Conservation (phyloP, 306 rosid species). For the Malus sieversii region DNA sequence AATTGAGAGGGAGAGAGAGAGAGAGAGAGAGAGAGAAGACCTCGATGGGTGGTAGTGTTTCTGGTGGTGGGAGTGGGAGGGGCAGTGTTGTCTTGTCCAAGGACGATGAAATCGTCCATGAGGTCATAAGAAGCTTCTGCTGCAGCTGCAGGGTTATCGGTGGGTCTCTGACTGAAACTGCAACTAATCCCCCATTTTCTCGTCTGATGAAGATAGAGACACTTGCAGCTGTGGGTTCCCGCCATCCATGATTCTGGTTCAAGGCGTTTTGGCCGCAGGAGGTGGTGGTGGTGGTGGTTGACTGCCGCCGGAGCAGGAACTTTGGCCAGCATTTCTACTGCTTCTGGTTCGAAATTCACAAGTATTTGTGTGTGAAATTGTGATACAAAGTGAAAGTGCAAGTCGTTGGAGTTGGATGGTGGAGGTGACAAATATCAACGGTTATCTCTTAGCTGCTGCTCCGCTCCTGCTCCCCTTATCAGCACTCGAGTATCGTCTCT, state of each 20-base stretch:
- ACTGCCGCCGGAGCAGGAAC: constrained; percentile 14
- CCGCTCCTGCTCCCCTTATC: background rate
- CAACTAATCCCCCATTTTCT: constrained; percentile 7
- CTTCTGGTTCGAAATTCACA: no score
- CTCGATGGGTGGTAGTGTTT: background rate
- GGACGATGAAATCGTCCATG: constrained; percentile 4
- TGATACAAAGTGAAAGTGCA: no score
- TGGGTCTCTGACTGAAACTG: background rate
- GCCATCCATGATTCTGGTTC: background rate
- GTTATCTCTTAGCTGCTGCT: background rate
- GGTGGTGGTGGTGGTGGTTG: constrained; percentile 12
- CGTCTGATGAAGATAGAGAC: background rate
- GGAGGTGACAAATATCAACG: background rate
- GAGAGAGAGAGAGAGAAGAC: background rate
- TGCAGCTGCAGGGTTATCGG: background rate
- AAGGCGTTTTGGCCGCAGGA: constrained; percentile 14
- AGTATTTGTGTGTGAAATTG: no score
- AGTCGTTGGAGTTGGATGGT: background rate
- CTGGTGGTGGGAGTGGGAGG: background rate
- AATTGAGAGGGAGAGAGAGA: background rate
- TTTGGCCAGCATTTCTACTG: constrained; percentile 10
- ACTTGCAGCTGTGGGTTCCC: background rate
- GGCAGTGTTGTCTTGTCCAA: background rate
- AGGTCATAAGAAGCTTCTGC: background rate
- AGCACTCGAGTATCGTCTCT: background rate